phyloP scores from a whole-genome alignment of 257 asterid genomes.

The Capsicum rhomboideum region DNA sequence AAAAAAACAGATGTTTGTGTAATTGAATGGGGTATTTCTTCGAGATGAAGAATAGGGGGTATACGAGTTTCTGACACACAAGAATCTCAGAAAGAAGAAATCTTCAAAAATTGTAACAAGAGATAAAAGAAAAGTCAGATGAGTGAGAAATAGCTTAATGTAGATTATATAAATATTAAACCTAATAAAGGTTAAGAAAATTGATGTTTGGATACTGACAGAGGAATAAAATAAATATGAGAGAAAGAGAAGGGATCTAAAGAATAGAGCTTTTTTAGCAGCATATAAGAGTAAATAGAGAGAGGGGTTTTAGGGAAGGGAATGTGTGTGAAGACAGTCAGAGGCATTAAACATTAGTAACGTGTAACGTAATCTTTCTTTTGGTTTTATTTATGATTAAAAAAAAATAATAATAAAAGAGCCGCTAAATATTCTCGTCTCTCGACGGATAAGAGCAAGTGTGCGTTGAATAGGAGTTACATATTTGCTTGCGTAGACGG shows the following conservation, averaged over 20 bases:
- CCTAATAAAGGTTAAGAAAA: not conserved
- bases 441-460: not conserved
- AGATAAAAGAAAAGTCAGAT: not conserved
- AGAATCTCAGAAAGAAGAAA: constrained; percentile 8
- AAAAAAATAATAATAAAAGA: too few relatives aligned
- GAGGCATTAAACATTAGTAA: not conserved
- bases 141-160: not conserved
- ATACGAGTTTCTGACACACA: constrained; percentile 1
- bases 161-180: too few relatives aligned
- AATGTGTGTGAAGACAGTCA: not conserved
- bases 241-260: not conserved
- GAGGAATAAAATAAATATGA: not conserved
- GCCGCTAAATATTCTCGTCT: too few relatives aligned
- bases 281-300: not conserved
- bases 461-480: not conserved
- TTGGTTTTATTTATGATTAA: not conserved
- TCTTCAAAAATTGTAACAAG: not conserved
- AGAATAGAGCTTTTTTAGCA: not conserved
- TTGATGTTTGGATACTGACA: not conserved
- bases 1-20: too few relatives aligned
- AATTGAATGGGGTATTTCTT: constrained; percentile 15
- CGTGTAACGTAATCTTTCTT: not conserved
- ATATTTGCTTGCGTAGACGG: constrained; percentile 1
- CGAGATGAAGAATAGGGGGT: constrained; percentile 19
- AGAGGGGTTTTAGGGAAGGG: not conserved